Conservation (phyloP, 108 stramenopile species). For the Cylindrotheca closterium region DNA sequence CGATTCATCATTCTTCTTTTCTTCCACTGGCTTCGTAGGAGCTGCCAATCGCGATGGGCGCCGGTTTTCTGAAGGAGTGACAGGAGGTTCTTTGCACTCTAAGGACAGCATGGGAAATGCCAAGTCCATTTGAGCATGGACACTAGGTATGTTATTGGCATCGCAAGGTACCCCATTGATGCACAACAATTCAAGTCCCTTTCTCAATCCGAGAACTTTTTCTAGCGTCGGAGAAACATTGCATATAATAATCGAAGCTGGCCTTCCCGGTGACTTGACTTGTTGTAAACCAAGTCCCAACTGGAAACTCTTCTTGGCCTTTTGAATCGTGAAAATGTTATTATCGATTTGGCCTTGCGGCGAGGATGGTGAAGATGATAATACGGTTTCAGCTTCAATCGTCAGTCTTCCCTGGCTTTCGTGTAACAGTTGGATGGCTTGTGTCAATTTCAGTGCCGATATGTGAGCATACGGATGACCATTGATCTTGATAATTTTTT, state of each 20-base stretch:
- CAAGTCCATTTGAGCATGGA: neutral
- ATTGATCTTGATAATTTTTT: slow-evolving; percentile 1
- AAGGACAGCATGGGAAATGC: neutral
- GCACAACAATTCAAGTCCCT: neutral
- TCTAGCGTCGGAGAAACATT: neutral
- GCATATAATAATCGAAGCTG: neutral
- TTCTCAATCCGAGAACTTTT: neutral
- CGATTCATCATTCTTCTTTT: neutral
- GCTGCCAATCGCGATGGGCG: neutral
- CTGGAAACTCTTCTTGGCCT: neutral
- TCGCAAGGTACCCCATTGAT: neutral
- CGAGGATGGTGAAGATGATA: neutral
- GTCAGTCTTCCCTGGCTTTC: neutral
- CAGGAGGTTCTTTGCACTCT: too few relatives aligned
- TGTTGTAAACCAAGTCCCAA: neutral
- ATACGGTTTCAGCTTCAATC: neutral
- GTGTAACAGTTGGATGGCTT: neutral
- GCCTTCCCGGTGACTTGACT: neutral
- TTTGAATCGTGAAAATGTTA: neutral
- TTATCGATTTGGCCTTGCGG: neutral
- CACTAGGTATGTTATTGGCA: neutral
- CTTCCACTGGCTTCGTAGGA: neutral
- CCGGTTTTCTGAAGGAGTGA: too few relatives aligned
- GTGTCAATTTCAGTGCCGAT: neutral
- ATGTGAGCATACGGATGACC: neutral